Percentiles rank a stretch among this genome's conserved stretches.
These are phyloP conservation scores for Alloascoidea hylecoeti DNA, from an alignment of 805 yeast species.

Conservation along the genomic window DNA sequence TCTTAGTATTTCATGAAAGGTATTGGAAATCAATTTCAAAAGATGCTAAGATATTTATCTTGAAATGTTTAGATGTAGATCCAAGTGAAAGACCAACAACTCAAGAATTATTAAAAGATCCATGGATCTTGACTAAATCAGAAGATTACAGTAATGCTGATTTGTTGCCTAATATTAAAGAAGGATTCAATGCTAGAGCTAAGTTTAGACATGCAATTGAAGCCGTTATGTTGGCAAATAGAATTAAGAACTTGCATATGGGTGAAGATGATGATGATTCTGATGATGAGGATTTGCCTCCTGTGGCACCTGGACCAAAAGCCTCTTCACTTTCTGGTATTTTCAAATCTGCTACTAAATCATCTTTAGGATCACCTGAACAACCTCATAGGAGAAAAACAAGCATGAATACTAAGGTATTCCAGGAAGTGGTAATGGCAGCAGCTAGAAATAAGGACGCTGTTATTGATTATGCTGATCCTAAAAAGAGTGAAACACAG, in stretches of 20 bases:
- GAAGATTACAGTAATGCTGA: slow-evolving; percentile 37
- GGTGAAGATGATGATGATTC: slow-evolving; percentile 32
- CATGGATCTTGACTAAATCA: slow-evolving; percentile 47
- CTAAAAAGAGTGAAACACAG: no score
- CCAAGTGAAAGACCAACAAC: slow-evolving; percentile 63
- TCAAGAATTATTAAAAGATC: slow-evolving; percentile 44
- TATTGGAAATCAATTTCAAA: slow-evolving; percentile 76
- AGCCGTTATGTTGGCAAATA: slow-evolving; percentile 67
- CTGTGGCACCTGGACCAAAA: no score
- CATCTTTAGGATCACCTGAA: slow-evolving; percentile 2
- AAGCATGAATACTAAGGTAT: slow-evolving; percentile 13
- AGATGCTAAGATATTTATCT: slow-evolving; percentile 71
- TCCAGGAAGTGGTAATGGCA: slow-evolving; percentile 57
- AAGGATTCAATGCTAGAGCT: slow-evolving; percentile 71
- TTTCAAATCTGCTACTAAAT: slow-evolving; percentile 5
- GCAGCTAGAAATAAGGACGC: slow-evolving; percentile 46
- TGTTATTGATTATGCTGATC: slow-evolving; percentile 6
- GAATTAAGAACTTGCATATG: slow-evolving; percentile 53
- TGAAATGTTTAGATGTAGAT: slow-evolving; percentile 52
- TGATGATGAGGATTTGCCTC: slow-evolving; percentile 30
- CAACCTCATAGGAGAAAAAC: neutral
- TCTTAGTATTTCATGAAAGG: slow-evolving; percentile 74
- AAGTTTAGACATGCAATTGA: slow-evolving; percentile 81
- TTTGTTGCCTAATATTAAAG: slow-evolving; percentile 67
- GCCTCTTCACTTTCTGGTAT: slow-evolving; percentile 8